Conservation (phyloP, 768 basidiomycete genomes). For the Rubroboletus satanas region DNA sequence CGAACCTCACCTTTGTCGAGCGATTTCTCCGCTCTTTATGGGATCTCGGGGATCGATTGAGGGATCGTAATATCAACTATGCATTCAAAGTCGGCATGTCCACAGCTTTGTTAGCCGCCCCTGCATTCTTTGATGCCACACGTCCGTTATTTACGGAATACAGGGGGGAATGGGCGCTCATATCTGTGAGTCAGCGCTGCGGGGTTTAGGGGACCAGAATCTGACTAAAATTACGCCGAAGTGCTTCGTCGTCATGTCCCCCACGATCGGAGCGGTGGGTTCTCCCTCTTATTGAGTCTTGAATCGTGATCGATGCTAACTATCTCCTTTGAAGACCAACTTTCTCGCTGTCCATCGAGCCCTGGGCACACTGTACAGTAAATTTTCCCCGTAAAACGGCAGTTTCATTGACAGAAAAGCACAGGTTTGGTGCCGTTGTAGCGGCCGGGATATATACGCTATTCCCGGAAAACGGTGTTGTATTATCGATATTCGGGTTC, state of each 20-base stretch:
- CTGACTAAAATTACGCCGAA: constrained; percentile 24
- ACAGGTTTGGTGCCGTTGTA: constrained; percentile 71
- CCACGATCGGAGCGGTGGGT: constrained; percentile 80
- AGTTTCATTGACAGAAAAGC: constrained; percentile 5
- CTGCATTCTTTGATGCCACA: constrained; percentile 81
- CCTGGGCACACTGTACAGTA: constrained; percentile 74
- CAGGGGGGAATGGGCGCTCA: constrained; percentile 93
- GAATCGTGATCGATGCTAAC: constrained; percentile 11
- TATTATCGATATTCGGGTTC: constrained; percentile 81
- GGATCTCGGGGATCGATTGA: constrained; percentile 60
- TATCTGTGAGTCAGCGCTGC: constrained; percentile 57
- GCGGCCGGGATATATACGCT: constrained; percentile 70
- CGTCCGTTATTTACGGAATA: constrained; percentile 76
- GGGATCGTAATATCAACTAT: constrained; percentile 78
- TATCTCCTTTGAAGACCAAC: constrained; percentile 60
- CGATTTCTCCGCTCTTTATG: constrained; percentile 68
- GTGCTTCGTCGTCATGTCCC: constrained; percentile 91
- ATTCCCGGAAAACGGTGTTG: constrained; percentile 70
- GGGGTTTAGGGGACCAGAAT: constrained; percentile 12
- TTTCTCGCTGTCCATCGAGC: constrained; percentile 79
- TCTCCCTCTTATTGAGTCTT: not conserved
- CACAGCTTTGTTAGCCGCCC: constrained; percentile 75
- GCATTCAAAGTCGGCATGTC: constrained; percentile 86
- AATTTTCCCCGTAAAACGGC: constrained; percentile 1
- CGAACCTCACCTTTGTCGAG: constrained; percentile 56